phyloP scores from a whole-genome alignment of 2,329 filamentous ascomycete genomes.

The Colletotrichum destructivum region DNA sequence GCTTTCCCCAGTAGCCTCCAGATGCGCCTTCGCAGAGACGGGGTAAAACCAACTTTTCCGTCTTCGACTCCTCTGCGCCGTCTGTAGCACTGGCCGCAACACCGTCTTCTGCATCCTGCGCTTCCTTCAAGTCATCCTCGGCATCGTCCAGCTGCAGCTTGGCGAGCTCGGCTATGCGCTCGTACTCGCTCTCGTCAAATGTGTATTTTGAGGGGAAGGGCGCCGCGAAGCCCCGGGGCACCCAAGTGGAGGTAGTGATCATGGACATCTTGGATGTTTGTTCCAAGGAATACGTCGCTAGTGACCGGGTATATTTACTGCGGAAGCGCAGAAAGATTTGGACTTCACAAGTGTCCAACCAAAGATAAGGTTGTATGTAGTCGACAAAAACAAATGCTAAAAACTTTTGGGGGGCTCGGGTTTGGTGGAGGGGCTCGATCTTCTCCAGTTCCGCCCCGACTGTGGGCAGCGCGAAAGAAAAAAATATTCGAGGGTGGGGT shows the following conservation, averaged over 20 bases:
- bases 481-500: constrained; percentile 43
- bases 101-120: constrained; percentile 61
- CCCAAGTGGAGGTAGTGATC: constrained; percentile 84
- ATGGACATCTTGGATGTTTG: constrained; percentile 71
- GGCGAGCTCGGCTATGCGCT: constrained; percentile 81
- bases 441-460: constrained; percentile 12
- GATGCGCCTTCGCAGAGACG: neutral
- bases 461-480: constrained; percentile 20
- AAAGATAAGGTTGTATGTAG: neutral
- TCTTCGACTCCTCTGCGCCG: constrained; percentile 46
- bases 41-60: constrained; percentile 50
- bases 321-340: constrained; percentile 5
- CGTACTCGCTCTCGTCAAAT: constrained; percentile 82
- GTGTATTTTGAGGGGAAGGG: constrained; percentile 83
- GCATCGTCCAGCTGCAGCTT: constrained; percentile 92
- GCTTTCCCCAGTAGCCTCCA: neutral
- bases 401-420: constrained; percentile 3
- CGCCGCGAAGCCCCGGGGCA: constrained; percentile 82
- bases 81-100: constrained; percentile 40
- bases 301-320: constrained; percentile 16
- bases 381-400: constrained; percentile 21
- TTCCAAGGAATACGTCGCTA: neutral
- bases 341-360: neutral
- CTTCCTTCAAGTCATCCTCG: constrained; percentile 85
- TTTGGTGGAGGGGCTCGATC: constrained; percentile 5